Percentiles rank a stretch among this genome's conserved stretches.
phyloP scores from a whole-genome alignment of 2,329 filamentous ascomycete species.

The Alternaria solani region DNA sequence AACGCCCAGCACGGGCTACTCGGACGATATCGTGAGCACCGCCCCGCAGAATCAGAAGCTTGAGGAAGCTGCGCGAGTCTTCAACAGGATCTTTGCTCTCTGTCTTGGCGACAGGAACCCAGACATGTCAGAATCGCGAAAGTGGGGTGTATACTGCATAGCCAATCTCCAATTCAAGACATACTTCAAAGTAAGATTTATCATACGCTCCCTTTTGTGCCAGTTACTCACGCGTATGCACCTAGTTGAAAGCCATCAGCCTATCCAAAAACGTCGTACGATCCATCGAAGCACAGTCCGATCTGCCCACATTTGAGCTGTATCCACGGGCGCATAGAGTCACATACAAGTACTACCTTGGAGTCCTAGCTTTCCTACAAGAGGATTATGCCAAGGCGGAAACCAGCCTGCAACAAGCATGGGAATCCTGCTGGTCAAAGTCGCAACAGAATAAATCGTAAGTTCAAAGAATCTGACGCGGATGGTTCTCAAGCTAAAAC shows the following conservation, averaged over 20 bases:
- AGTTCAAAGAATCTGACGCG: constrained; percentile 39
- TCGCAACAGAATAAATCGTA: constrained; percentile 82
- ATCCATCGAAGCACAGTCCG: constrained; percentile 77
- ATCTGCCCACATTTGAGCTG: constrained; percentile 79
- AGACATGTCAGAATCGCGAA: constrained; percentile 81
- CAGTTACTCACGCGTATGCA: constrained; percentile 8
- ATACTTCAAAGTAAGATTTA: constrained; percentile 76
- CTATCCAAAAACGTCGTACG: constrained; percentile 89
- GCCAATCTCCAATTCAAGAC: constrained; percentile 97
- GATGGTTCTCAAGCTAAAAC: constrained; percentile 13
- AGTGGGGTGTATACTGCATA: constrained; percentile 97
- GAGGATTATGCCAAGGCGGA: constrained; percentile 80
- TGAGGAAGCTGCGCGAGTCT: constrained; percentile 86
- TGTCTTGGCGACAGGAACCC: constrained; percentile 88
- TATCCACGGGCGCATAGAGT: constrained; percentile 93
- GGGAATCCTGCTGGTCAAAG: constrained; percentile 78
- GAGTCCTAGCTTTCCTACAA: constrained; percentile 91
- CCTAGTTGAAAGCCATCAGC: constrained; percentile 79
- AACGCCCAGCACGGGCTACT: constrained; percentile 63
- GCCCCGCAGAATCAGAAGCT: constrained; percentile 78
- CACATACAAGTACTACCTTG: constrained; percentile 95
- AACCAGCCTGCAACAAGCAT: constrained; percentile 75
- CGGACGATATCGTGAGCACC: constrained; percentile 80
- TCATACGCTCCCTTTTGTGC: neutral
- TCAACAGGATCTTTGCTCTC: constrained; percentile 90